Conservation (phyloP, 2,329 filamentous ascomycete genomes). For the Capronia americana region DNA sequence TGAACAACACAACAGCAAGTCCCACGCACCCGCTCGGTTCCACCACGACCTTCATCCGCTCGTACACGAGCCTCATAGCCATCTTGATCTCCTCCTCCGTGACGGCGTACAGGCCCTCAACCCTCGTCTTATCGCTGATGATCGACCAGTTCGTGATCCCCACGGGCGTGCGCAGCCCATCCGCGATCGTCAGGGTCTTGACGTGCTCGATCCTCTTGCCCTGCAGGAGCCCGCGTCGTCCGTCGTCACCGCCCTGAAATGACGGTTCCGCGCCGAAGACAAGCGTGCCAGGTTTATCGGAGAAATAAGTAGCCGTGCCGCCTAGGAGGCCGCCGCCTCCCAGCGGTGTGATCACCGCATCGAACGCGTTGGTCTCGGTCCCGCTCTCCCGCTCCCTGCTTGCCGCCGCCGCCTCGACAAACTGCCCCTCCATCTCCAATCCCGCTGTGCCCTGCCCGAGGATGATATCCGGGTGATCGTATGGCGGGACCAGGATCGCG, state of each 20-base stretch:
- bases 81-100: conserved; percentile 80
- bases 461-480: conserved; percentile 90
- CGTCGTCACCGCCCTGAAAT: conserved; percentile 85
- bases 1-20: conserved; percentile 79
- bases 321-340: conserved; percentile 88
- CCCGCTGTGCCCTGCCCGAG: conserved; percentile 91
- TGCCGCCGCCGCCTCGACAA: conserved; percentile 53
- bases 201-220: conserved; percentile 68
- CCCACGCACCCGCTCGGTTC: conserved; percentile 89
- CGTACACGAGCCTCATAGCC: conserved; percentile 78
- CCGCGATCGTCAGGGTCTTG: conserved; percentile 80
- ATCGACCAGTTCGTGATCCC: conserved; percentile 77
- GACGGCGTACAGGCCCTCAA: conserved; percentile 74
- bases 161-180: conserved; percentile 84
- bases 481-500: conserved; percentile 83
- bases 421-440: conserved; percentile 81
- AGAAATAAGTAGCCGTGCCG: conserved; percentile 75
- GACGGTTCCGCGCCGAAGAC: conserved; percentile 89
- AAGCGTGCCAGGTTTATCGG: conserved; percentile 66
- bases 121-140: conserved; percentile 73
- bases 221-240: conserved; percentile 71
- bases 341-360: conserved; percentile 80
- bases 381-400: background rate
- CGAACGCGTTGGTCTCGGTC: conserved; percentile 48
- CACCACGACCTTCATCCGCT: conserved; percentile 88